Conservation (phyloP, 2,329 filamentous ascomycete genomes). For the Cyphellophora europaea region DNA sequence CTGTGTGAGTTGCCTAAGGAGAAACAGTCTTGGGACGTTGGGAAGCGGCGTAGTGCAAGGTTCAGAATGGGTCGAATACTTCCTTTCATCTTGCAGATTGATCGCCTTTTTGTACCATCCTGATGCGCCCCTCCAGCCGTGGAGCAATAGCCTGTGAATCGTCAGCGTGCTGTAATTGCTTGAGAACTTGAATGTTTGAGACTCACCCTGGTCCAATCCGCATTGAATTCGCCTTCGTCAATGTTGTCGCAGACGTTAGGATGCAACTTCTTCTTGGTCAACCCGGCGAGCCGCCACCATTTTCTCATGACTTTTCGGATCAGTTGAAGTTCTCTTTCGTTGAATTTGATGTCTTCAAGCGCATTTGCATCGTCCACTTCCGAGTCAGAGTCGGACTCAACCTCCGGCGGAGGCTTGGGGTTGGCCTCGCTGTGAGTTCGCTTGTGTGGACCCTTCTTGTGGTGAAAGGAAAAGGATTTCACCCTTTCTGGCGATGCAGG, state of each 20-base stretch:
- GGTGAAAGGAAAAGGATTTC: conserved; percentile 4
- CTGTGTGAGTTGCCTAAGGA: too few species aligned
- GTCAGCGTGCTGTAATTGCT: neutral
- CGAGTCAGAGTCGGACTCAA: conserved; percentile 40
- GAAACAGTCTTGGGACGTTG: too few species aligned
- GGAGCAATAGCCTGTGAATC: conserved; percentile 66
- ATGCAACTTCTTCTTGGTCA: conserved; percentile 3
- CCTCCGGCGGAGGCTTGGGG: conserved; percentile 18
- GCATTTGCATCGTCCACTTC: conserved; percentile 34
- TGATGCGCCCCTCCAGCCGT: conserved; percentile 66
- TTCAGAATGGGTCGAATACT: too few species aligned
- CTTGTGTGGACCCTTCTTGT: conserved; percentile 27
- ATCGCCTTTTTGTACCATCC: too few species aligned
- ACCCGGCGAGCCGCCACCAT: conserved; percentile 17
- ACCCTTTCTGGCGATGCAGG: conserved; percentile 2
- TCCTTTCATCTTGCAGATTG: too few species aligned
- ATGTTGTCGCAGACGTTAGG: conserved; percentile 14
- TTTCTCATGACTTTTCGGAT: conserved; percentile 16
- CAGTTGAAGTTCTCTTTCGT: conserved; percentile 19
- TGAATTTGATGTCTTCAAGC: neutral
- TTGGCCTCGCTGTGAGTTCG: conserved; percentile 27
- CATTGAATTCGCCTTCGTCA: conserved; percentile 14
- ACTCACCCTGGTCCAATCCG: conserved; percentile 17
- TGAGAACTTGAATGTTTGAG: neutral
- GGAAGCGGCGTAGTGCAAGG: too few species aligned